Percentiles rank a stretch among this genome's conserved stretches.
phyloP scores from a whole-genome alignment of 1,139 yeast species.

The Suhomyces panamericanus region DNA sequence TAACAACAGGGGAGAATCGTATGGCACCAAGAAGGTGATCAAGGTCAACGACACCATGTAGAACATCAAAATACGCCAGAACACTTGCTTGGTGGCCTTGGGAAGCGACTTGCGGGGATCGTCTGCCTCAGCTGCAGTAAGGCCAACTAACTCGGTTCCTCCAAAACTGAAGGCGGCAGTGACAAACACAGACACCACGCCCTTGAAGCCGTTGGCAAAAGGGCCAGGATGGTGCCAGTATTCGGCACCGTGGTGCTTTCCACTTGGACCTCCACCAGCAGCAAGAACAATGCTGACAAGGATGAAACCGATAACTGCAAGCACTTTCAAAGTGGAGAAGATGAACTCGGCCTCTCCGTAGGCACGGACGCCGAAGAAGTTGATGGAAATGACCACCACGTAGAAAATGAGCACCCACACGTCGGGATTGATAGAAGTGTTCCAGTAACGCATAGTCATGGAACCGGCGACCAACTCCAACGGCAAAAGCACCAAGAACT shows the following conservation, averaged over 20 bases:
- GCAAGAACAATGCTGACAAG: slow-evolving; percentile 32
- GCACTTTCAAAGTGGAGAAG: slow-evolving; percentile 32
- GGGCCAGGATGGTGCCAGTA: slow-evolving; percentile 38
- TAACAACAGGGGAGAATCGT: slow-evolving; percentile 31
- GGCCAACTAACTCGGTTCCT: slow-evolving; percentile 48
- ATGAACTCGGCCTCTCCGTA: slow-evolving; percentile 39
- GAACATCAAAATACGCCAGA: slow-evolving; percentile 38
- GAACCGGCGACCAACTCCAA: slow-evolving; percentile 36
- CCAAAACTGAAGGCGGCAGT: slow-evolving; percentile 60
- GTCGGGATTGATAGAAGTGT: slow-evolving; percentile 30
- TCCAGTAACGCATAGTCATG: slow-evolving; percentile 35
- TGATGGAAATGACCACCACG: slow-evolving; percentile 29
- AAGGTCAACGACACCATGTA: slow-evolving; percentile 34
- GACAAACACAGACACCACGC: slow-evolving; percentile 50
- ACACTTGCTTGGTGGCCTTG: slow-evolving; percentile 40
- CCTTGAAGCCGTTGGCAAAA: slow-evolving; percentile 43
- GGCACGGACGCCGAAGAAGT: slow-evolving; percentile 36
- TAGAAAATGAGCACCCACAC: slow-evolving; percentile 35
- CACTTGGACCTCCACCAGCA: slow-evolving; percentile 36
- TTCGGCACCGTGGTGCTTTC: slow-evolving; percentile 24
- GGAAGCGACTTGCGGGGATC: slow-evolving; percentile 42
- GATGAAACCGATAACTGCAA: slow-evolving; percentile 35
- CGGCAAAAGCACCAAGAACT: slow-evolving; percentile 30
- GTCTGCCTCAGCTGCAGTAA: slow-evolving; percentile 44
- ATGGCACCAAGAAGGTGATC: slow-evolving; percentile 38